Evolutionary conservation across 345 rosid genomes (phyloP), one percentile per base, ranked within the genome.

Genomic region (Boechera retrofracta): DNA sequence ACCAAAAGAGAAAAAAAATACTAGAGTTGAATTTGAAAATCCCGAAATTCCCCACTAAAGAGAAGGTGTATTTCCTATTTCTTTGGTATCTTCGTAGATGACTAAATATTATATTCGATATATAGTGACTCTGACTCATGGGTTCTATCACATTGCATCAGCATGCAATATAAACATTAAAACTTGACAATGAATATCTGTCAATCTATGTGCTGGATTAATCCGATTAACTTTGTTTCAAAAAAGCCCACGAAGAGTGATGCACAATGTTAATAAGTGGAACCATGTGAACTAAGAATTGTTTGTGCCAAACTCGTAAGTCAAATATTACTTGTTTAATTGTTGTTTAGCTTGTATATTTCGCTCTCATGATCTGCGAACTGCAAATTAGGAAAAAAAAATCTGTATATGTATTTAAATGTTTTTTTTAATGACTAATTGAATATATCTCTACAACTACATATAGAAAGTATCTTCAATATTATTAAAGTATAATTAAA

Each of bases 131-230:
- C 38, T 58, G 66, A 45, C 74, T 47, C 64, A 32, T 45, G 41
- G 10, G 15, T 68, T 55, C 18, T 69, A 42, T 44, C 73, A 69
- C 53, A 55, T 58, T 71, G 75, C 58, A 71, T 71, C 75, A 59
- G 24, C 24, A 21, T 21, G 75, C 56, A 57, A 70, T 35, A 45
- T 12, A 32, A 33, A 59, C 44, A 44, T 18, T 44, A 16, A 24
- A 36, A 60, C 49, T 36, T 56, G 51, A 32, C 53, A 48, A 48
- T 49, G 44, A 47, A 74, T 56, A 45, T 66, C 26, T 49, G 54
- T 48, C 24, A 48, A 48, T 48, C 24, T 45, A 48, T 60, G 49
- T 57, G 66, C 66, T 71, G 55, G 16, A 55, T 44, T 54, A 44
- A 44, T 44, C 45, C 48, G 39, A 55, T 33, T 64, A n/a, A 38